Percentiles rank a stretch among this genome's conserved stretches.
These are phyloP conservation scores for Caloboletus firmus DNA, from an alignment of 1,284 basidiomycete genomes.

Conservation along the genomic window DNA sequence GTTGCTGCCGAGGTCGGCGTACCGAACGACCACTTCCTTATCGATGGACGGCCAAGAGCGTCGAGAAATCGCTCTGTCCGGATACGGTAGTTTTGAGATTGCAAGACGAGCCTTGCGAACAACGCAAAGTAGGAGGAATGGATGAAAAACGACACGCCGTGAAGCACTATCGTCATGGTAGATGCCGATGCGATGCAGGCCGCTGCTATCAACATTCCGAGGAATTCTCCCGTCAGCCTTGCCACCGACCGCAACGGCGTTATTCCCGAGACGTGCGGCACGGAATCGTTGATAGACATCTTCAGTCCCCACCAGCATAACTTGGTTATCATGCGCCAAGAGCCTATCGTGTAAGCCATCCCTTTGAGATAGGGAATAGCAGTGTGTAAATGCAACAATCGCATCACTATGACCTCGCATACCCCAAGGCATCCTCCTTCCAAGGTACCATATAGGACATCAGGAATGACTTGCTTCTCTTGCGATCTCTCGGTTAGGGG, in stretches of 20 bases:
- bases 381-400: constrained; percentile 10
- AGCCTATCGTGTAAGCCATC: not conserved
- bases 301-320: constrained; percentile 15
- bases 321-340: constrained; percentile 7
- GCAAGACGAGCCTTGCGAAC: constrained; percentile 16
- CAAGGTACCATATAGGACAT: constrained; percentile 12
- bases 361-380: constrained; percentile 13
- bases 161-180: constrained; percentile 6
- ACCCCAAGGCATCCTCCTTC: constrained; percentile 20
- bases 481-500: constrained; percentile 6
- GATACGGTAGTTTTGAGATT: constrained; percentile 20
- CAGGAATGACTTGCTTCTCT: constrained; percentile 14
- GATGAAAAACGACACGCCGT: constrained; percentile 10
- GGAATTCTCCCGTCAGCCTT: constrained; percentile 13
- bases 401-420: constrained; percentile 18
- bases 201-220: constrained; percentile 8
- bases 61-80: constrained; percentile 11
- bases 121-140: constrained; percentile 17
- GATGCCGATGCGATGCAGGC: constrained; percentile 3
- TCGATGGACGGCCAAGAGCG: constrained; percentile 8
- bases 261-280: not conserved
- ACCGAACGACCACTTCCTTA: constrained; percentile 16
- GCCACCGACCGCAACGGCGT: constrained; percentile 10
- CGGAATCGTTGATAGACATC: constrained; percentile 1
- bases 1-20: constrained; percentile 18